Percentiles rank a stretch among this genome's conserved stretches.
Conservation (phyloP, 495 filamentous ascomycete genomes). For the Aspergillus haitiensis region DNA sequence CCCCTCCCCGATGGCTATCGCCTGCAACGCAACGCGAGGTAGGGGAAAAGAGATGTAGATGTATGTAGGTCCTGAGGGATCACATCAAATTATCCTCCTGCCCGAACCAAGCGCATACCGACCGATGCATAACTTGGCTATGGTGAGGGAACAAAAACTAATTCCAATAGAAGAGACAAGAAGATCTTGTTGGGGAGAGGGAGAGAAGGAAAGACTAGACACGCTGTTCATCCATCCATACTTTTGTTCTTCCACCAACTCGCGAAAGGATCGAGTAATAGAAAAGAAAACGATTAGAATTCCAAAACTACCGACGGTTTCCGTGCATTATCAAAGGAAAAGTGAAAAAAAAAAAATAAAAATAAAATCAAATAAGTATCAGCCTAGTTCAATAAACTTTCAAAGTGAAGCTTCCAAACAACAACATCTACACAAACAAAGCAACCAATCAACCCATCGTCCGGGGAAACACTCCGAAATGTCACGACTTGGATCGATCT, state of each 20-base stretch:
- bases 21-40: background rate
- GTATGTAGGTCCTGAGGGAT: constrained; percentile 2
- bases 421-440: constrained; percentile 2
- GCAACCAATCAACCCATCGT: constrained; percentile 10
- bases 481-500: background rate
- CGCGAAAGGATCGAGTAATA: background rate
- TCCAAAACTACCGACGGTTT: background rate
- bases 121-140: background rate
- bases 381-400: background rate
- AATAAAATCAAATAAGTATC: no score
- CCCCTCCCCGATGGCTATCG: background rate
- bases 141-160: background rate
- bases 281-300: background rate
- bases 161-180: no score
- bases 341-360: background rate
- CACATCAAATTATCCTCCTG: background rate
- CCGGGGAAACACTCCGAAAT: constrained; percentile 7
- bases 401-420: constrained; percentile 20
- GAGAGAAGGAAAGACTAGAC: background rate
- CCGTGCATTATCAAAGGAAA: background rate
- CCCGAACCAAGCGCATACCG: constrained; percentile 1
- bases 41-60: background rate
- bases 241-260: background rate
- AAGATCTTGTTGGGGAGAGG: no score
- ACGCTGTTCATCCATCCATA: background rate